These are phyloP conservation scores for Tetrapisispora iriomotensis DNA, from an alignment of 805 yeast genomes.

Conservation along the genomic window DNA sequence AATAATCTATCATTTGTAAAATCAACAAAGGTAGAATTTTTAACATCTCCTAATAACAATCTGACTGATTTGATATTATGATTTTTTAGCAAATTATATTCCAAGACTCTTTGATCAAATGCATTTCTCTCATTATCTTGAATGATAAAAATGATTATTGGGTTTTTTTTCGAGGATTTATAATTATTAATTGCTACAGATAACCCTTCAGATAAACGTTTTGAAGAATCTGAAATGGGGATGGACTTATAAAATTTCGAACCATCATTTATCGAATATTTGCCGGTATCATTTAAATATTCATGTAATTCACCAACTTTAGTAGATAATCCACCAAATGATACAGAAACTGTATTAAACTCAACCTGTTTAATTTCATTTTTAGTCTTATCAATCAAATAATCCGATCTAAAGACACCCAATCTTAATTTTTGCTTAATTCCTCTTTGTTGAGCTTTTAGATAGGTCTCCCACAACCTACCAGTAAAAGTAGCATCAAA, in stretches of 20 bases:
- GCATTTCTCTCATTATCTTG: slow-evolving; percentile 84
- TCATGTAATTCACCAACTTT: slow-evolving; percentile 70
- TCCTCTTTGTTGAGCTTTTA: slow-evolving; percentile 32
- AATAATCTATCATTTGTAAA: slow-evolving; percentile 38
- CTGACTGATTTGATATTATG: slow-evolving; percentile 56
- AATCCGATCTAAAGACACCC: slow-evolving; percentile 87
- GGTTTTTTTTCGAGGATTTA: slow-evolving; percentile 24
- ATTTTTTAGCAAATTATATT: slow-evolving; percentile 50
- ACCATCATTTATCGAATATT: slow-evolving; percentile 35
- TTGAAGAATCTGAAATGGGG: slow-evolving; percentile 60
- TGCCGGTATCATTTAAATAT: slow-evolving; percentile 50
- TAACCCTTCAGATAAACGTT: slow-evolving; percentile 56
- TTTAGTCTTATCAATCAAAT: slow-evolving; percentile 48
- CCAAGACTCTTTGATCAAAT: slow-evolving; percentile 83
- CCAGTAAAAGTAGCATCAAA: slow-evolving; percentile 77
- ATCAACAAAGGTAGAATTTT: slow-evolving; percentile 33
- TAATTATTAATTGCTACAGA: slow-evolving; percentile 57
- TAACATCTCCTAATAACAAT: slow-evolving; percentile 53
- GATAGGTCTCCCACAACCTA: slow-evolving; percentile 53
- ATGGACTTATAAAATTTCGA: slow-evolving; percentile 36
- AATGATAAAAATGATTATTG: slow-evolving; percentile 64
- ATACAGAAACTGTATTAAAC: slow-evolving; percentile 90
- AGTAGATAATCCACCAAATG: slow-evolving; percentile 84
- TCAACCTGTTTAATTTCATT: slow-evolving; percentile 79
- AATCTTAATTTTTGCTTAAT: slow-evolving; percentile 53